phyloP scores from a whole-genome alignment of 1,284 basidiomycete species.

The Laetiporus sulphureus region DNA sequence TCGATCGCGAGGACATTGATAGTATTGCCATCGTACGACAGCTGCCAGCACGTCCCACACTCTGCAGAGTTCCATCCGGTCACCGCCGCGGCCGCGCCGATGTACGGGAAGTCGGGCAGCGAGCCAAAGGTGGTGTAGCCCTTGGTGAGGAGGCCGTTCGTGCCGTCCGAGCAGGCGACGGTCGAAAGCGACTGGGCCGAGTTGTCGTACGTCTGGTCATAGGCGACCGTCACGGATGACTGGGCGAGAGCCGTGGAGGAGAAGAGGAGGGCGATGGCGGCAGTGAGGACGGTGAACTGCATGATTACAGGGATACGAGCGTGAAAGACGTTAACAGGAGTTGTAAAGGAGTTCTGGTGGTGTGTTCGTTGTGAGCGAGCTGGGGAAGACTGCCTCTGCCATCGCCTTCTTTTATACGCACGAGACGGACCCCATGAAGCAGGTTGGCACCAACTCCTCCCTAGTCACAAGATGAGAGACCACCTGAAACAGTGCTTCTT shows the following conservation, averaged over 20 bases:
- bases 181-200: conserved; percentile 23
- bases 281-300: conserved; percentile 14
- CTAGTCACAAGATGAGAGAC: no score
- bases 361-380: conserved; percentile 1
- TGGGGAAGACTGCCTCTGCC: neutral
- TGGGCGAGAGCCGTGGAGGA: conserved; percentile 16
- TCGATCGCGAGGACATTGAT: conserved; percentile 38
- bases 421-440: no score
- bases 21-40: conserved; percentile 32
- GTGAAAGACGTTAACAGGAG: neutral
- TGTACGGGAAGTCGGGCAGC: conserved; percentile 42
- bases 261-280: conserved; percentile 18
- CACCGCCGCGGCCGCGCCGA: conserved; percentile 40
- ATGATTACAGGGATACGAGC: conserved; percentile 3
- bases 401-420: no score
- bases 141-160: conserved; percentile 35
- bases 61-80: conserved; percentile 32
- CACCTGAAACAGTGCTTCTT: no score
- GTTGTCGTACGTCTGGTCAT: conserved; percentile 39
- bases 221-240: conserved; percentile 26
- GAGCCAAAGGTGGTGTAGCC: conserved; percentile 40
- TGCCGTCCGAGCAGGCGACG: conserved; percentile 45
- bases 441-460: no score
- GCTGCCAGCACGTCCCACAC: conserved; percentile 42
- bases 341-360: neutral